phyloP scores from a whole-genome alignment of 2,329 filamentous ascomycete species.

The Magnaporthiopsis poae region DNA sequence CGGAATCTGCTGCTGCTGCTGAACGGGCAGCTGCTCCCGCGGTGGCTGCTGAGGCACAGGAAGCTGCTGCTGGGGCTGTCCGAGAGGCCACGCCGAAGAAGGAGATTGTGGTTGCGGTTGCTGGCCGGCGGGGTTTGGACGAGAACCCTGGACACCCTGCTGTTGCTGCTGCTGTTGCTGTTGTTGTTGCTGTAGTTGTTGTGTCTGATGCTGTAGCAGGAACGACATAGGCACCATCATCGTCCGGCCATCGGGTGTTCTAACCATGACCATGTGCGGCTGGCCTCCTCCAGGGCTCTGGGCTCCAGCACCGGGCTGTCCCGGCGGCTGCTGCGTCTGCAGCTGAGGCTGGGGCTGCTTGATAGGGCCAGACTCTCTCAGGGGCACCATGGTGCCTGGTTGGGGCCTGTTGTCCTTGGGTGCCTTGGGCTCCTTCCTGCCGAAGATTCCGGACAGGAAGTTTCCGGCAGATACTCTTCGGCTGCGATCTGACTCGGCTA shows the following conservation, averaged over 20 bases:
- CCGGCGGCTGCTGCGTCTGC: neutral
- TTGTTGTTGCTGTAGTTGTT: conserved; percentile 1
- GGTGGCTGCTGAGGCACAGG: neutral
- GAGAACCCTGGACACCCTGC: neutral
- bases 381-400: conserved; percentile 3
- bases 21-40: conserved; percentile 3
- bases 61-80: conserved; percentile 10
- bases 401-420: conserved; percentile 5
- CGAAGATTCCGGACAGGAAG: conserved; percentile 9
- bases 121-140: conserved; percentile 3
- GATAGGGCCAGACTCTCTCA: conserved; percentile 5
- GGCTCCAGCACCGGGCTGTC: neutral
- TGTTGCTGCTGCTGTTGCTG: neutral
- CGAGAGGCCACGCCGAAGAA: neutral
- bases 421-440: conserved; percentile 6
- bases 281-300: neutral
- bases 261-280: conserved; percentile 1
- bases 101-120: conserved; percentile 5
- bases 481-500: conserved; percentile 9
- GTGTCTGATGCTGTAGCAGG: neutral
- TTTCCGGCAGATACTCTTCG: conserved; percentile 2
- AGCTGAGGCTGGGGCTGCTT: neutral
- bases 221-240: neutral
- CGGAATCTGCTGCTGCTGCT: conserved; percentile 8
- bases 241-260: conserved; percentile 1